Percentiles rank a stretch among this genome's conserved stretches.
These are phyloP conservation scores for Sarocladium brachiariae DNA, from an alignment of 2,329 filamentous ascomycete genomes.

Conservation along the genomic window DNA sequence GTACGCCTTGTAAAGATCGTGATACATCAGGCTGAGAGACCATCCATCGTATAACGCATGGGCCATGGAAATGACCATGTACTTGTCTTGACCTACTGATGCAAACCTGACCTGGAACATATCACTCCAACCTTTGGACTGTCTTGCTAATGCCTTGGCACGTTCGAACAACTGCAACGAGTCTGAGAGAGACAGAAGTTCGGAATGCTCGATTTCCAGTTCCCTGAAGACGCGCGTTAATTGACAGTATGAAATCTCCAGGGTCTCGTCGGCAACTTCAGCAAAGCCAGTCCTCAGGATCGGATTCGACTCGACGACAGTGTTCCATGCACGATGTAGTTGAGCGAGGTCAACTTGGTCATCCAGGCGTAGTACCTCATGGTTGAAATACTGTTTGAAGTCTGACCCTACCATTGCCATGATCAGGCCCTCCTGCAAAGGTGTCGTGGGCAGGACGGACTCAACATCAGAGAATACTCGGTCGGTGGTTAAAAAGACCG, in stretches of 20 bases:
- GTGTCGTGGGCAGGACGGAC: conserved; percentile 64
- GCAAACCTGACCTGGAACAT: conserved; percentile 41
- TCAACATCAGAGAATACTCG: conserved; percentile 34
- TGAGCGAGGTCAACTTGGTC: conserved; percentile 44
- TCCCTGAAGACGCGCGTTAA: conserved; percentile 28
- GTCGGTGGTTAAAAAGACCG: neutral
- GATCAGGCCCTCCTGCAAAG: conserved; percentile 81
- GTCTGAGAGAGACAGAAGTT: conserved; percentile 23
- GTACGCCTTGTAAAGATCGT: conserved; percentile 64
- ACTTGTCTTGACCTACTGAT: conserved; percentile 25
- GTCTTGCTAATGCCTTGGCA: conserved; percentile 23
- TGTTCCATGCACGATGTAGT: conserved; percentile 55
- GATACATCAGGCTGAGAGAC: conserved; percentile 69
- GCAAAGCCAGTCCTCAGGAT: conserved; percentile 72
- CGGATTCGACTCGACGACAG: conserved; percentile 53
- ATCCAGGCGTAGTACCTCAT: conserved; percentile 63
- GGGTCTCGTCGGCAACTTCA: conserved; percentile 52
- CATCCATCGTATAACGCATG: conserved; percentile 89
- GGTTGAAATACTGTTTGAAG: conserved; percentile 76
- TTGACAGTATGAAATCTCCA: conserved; percentile 46
- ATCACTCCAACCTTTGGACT: conserved; percentile 4
- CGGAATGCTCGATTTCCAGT: conserved; percentile 23
- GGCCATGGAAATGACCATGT: conserved; percentile 62
- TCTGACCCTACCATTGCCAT: conserved; percentile 72
- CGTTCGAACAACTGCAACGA: neutral